These are phyloP conservation scores for Linanthus parryae DNA, from an alignment of 148 eudicot species.

Conservation along the genomic window DNA sequence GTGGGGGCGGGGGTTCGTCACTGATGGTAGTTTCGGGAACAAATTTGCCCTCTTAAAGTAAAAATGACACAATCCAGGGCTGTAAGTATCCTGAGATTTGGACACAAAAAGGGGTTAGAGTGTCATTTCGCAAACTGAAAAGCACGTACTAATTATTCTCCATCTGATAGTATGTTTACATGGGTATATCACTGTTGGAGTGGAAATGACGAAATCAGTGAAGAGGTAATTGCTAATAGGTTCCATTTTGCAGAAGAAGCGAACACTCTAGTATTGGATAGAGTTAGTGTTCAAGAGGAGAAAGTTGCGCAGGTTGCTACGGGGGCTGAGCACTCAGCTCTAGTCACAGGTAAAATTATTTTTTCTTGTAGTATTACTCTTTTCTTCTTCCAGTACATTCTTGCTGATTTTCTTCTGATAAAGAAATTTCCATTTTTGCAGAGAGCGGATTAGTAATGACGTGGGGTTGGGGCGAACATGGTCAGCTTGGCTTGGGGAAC, in stretches of 20 bases:
- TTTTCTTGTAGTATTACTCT: not conserved
- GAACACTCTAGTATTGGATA: conserved; percentile 16
- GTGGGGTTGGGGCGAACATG: conserved; percentile 99
- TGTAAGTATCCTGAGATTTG: too few species aligned
- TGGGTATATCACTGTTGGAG: too few species aligned
- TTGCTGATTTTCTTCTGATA: not conserved
- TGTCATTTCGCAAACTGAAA: too few species aligned
- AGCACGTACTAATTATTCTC: too few species aligned
- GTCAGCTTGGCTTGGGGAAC: conserved; percentile 87
- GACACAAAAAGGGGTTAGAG: too few species aligned
- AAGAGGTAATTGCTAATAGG: not conserved
- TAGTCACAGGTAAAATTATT: conserved; percentile 49
- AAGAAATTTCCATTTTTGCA: conserved; percentile 15
- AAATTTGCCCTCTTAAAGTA: too few species aligned
- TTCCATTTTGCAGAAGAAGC: conserved; percentile 17
- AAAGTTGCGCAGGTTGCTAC: conserved; percentile 57
- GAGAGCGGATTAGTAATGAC: conserved; percentile 59
- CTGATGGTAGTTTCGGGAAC: too few species aligned
- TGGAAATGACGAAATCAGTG: too few species aligned
- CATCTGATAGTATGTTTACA: too few species aligned
- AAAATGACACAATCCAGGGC: too few species aligned
- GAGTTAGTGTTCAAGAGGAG: conserved; percentile 29
- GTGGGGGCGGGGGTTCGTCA: too few species aligned
- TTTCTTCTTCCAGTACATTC: not conserved
- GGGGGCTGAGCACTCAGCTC: conserved; percentile 89